Evolutionary conservation across 805 yeast genomes (phyloP), one percentile per base, ranked within the genome.

Genomic region (Saccharomycopsis oosterbeekiorum): DNA sequence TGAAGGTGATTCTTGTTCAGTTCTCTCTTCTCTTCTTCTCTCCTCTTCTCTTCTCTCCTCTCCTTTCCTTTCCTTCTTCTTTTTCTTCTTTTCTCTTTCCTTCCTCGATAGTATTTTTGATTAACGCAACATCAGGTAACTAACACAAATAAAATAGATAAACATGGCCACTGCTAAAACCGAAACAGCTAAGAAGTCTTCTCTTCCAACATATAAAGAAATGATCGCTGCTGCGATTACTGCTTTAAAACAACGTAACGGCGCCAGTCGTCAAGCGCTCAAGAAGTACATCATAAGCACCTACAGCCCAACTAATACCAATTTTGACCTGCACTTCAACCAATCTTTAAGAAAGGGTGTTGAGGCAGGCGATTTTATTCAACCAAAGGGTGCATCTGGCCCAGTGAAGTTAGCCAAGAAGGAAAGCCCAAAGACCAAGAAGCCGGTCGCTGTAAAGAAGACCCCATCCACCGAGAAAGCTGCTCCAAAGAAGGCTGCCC

Each of bases 351-450:
- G 86, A 77, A 85, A 83, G 72, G 96, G 96, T 66, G 93, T 90
- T 63, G 83, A 80, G 64, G 71, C 83, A n/a, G 93, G 88, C 56
- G 86, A 82, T 59, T 88, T 89, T 66, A 71, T 80, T 55, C 96
- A 88, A 75, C 96, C 96, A 71, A 89, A 89, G 76, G 96, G 96
- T 56, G 86, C 96, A 19, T 84, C 96, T 12, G 96, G 96, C 57
- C 89, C 96, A 56, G 82, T 89, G 66, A 88, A 89, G 74, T 73
- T 86, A 64, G 67, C 66, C 41, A 71, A 70, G 69, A 70, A 71
- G 68, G 70, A 72, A 63, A 72, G 71, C 41, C 64, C 70, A 17
- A 65, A 72, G 65, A 68, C 74, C 41, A 67, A 71, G 42, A 67
- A 61, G 56, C 57, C 57, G 36, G 64, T 61, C 40, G 50, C 65